These are phyloP conservation scores for Jatropha multifida DNA, from an alignment of 441 rosid genomes.

Conservation along the genomic window DNA sequence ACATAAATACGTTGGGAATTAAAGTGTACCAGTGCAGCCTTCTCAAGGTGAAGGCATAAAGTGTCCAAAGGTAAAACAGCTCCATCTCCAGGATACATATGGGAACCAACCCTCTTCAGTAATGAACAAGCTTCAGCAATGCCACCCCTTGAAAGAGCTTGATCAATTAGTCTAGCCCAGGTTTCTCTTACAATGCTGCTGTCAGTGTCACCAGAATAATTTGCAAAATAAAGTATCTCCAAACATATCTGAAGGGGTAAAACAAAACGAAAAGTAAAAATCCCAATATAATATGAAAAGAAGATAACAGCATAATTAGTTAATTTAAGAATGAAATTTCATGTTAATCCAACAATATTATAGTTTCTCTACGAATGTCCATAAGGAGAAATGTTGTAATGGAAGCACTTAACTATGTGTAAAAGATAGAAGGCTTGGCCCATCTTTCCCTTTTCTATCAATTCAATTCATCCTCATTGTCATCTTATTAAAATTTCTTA, in stretches of 20 bases:
- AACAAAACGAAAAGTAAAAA: slow-evolving; percentile 23
- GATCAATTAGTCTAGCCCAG: slow-evolving; percentile 91
- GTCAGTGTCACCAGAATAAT: slow-evolving; percentile 87
- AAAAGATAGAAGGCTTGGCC: background rate
- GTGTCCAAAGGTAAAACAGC: slow-evolving; percentile 81
- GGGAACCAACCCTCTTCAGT: slow-evolving; percentile 84
- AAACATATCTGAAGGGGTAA: slow-evolving; percentile 65
- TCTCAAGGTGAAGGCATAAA: slow-evolving; percentile 93
- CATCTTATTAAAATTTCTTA: background rate
- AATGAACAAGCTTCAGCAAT: slow-evolving; percentile 92
- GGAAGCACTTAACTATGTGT: background rate
- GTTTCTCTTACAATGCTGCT: slow-evolving; percentile 92
- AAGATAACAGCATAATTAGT: background rate
- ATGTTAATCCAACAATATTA: background rate
- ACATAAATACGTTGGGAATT: slow-evolving; percentile 5
- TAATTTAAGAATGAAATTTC: background rate
- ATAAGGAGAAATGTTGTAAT: background rate
- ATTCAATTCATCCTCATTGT: background rate
- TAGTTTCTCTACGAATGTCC: background rate
- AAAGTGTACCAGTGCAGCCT: slow-evolving; percentile 73
- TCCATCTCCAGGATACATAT: slow-evolving; percentile 89
- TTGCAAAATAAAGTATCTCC: slow-evolving; percentile 95
- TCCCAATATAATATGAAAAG: background rate
- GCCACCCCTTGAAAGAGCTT: slow-evolving; percentile 88
- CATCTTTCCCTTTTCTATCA: background rate